Evolutionary conservation across 2,329 filamentous ascomycete species (phyloP), one percentile per base, ranked within the genome.

Genomic region (Hymenotorrendiella dingleyae): DNA sequence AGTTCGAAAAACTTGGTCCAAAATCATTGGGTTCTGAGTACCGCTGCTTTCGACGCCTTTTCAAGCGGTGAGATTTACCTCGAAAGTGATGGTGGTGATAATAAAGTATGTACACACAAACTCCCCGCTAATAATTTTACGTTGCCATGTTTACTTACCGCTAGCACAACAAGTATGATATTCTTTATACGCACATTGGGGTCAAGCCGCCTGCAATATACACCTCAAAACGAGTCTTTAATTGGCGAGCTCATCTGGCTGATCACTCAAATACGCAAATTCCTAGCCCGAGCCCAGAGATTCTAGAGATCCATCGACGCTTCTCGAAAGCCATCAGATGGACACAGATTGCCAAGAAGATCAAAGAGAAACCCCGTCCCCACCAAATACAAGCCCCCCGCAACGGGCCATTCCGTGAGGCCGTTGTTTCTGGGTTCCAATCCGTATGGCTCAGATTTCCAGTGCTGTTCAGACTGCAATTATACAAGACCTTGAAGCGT

Each of bases 391-490:
- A 30, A 21, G 20, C 32, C 11, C 38, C 3, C 21, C 21, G 23
- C n/a, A 26, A n/a, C 24, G 34, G 22, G 14, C 23, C 14, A 21
- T 34, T 43, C 22, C 14, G 17, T 28, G n/a, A 37, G 21, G 40
- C 32, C 16, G 34, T 43, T 27, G 28, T 16, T 27, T 28, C 19
- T 34, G 8, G 16, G 14, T 33, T 28, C n/a, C 45, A 43, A 33
- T 36, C 40, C 19, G 20, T 47, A 8, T 47, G 45, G 45, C 30
- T 12, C 17, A 47, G 36, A n/a, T 37, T 43, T 28, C 45, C 45
- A 3, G 29, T 28, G n/a, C 22, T 24, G n/a, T 32, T 47, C 14
- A 36, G 40, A 38, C 22, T 47, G 8, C 23, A 42, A 27, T 39
- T 39, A n/a, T 48, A 45, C 26, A 48, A 26, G 36, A 8, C 42